These are phyloP conservation scores for Carpinus fangiana DNA, from an alignment of 306 rosid species.

Conservation along the genomic window DNA sequence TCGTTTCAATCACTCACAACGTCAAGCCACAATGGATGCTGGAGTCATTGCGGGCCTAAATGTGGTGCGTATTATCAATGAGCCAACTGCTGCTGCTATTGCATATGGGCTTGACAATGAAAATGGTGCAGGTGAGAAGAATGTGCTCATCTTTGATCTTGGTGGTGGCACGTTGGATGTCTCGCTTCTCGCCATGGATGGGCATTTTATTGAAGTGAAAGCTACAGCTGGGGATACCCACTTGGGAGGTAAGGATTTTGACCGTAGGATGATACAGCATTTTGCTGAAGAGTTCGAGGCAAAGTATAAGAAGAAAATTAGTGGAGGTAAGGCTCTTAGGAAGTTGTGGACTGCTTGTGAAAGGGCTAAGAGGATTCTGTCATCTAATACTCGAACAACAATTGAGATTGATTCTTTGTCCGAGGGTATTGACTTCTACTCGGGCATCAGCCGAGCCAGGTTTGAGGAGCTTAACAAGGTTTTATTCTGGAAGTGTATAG, in stretches of 20 bases:
- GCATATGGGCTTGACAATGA: conserved; percentile 48
- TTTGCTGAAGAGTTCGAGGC: conserved; percentile 41
- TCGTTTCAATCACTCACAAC: conserved; percentile 35
- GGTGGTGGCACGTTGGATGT: conserved; percentile 46
- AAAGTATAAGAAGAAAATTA: conserved; percentile 38
- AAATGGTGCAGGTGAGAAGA: conserved; percentile 12
- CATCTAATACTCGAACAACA: conserved; percentile 38
- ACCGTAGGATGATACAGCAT: conserved; percentile 37
- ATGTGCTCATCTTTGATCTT: conserved; percentile 41
- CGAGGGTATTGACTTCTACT: conserved; percentile 40
- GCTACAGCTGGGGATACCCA: conserved; percentile 41
- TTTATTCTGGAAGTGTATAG: conserved; percentile 49
- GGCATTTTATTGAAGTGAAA: conserved; percentile 38
- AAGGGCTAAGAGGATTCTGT: conserved; percentile 48
- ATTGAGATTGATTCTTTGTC: conserved; percentile 41
- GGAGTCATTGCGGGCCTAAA: conserved; percentile 37
- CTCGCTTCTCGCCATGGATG: conserved; percentile 38
- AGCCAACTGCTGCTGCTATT: conserved; percentile 43
- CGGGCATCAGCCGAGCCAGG: conserved; percentile 29
- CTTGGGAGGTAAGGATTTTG: conserved; percentile 46
- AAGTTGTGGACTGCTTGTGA: conserved; percentile 40
- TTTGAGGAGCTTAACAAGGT: conserved; percentile 58
- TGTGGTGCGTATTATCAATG: conserved; percentile 43
- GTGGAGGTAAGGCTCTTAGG: conserved; percentile 34
- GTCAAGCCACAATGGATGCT: conserved; percentile 47